Evolutionary conservation across 768 basidiomycete species (phyloP).

Genomic region (Mycena maculata): DNA sequence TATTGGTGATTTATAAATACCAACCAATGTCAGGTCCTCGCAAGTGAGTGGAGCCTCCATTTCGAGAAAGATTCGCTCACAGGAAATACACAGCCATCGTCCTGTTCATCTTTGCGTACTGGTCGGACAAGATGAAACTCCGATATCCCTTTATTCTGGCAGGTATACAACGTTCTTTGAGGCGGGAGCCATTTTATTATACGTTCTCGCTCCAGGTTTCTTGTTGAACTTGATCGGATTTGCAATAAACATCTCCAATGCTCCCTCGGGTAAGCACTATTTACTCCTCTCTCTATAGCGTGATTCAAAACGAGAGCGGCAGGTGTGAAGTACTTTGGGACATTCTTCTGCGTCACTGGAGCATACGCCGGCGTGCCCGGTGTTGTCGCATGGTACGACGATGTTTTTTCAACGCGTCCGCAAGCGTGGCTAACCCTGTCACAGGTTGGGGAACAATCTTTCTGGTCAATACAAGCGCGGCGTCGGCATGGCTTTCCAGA

Average conservation of each 20-base stretch:
- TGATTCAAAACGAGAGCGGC: background rate
- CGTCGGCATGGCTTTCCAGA: conserved; percentile 73
- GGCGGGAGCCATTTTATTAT: background rate
- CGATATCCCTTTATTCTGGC: conserved; percentile 70
- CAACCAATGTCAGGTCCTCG: conserved; percentile 47
- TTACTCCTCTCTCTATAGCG: background rate
- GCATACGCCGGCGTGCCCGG: conserved; percentile 71
- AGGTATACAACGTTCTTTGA: conserved; percentile 53
- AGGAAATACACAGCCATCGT: conserved; percentile 55
- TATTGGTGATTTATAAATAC: background rate
- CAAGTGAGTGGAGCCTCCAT: conserved; percentile 54
- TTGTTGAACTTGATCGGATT: conserved; percentile 61
- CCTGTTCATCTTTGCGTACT: conserved; percentile 63
- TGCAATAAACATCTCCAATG: conserved; percentile 70
- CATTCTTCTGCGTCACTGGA: conserved; percentile 76
- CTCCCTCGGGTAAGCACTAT: conserved; percentile 36
- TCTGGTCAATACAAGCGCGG: conserved; percentile 78
- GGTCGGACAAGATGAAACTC: conserved; percentile 65
- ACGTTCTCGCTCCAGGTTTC: conserved; percentile 12
- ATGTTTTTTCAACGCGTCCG: background rate
- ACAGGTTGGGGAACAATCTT: conserved; percentile 74
- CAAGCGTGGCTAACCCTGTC: background rate
- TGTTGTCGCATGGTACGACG: conserved; percentile 67
- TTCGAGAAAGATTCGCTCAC: background rate
- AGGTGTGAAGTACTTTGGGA: conserved; percentile 78